Evolutionary conservation across 1,284 basidiomycete genomes (phyloP).

Genomic region (Sphagnurus paluster): DNA sequence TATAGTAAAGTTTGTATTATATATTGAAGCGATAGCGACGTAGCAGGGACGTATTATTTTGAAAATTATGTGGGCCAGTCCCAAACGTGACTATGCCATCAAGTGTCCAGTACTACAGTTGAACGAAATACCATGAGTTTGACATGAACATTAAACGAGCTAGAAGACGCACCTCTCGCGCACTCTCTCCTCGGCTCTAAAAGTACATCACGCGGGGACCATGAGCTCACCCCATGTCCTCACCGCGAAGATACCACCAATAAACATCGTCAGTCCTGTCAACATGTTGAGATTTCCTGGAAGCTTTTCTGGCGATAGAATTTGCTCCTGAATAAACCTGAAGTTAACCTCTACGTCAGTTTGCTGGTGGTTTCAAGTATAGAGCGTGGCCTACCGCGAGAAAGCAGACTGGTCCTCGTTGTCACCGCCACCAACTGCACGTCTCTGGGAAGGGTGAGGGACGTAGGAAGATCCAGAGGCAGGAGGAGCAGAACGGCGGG

Average conservation of each 20-base stretch:
- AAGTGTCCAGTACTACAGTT: neutral
- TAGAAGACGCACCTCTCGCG: constrained; percentile 9
- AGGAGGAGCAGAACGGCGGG: constrained; percentile 62
- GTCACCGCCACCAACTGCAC: constrained; percentile 9
- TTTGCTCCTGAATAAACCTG: constrained; percentile 62
- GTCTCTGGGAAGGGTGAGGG: constrained; percentile 20
- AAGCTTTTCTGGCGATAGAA: constrained; percentile 70
- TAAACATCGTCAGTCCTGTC: constrained; percentile 62
- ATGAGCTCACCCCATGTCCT: constrained; percentile 76
- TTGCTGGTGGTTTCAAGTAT: too few species aligned
- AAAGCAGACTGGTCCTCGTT: constrained; percentile 19
- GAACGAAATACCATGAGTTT: neutral
- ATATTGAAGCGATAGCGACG: neutral
- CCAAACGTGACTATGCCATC: neutral
- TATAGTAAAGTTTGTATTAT: too few species aligned
- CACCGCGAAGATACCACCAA: constrained; percentile 62
- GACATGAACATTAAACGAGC: neutral
- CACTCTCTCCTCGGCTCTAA: neutral
- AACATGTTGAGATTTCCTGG: constrained; percentile 70
- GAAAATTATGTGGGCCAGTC: neutral
- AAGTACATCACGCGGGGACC: constrained; percentile 47
- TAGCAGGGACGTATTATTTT: constrained; percentile 3
- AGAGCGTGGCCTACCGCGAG: constrained; percentile 13
- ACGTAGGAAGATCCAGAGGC: constrained; percentile 40
- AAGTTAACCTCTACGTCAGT: neutral